These are phyloP conservation scores for Draba incana DNA, from an alignment of 345 rosid genomes.

Conservation along the genomic window DNA sequence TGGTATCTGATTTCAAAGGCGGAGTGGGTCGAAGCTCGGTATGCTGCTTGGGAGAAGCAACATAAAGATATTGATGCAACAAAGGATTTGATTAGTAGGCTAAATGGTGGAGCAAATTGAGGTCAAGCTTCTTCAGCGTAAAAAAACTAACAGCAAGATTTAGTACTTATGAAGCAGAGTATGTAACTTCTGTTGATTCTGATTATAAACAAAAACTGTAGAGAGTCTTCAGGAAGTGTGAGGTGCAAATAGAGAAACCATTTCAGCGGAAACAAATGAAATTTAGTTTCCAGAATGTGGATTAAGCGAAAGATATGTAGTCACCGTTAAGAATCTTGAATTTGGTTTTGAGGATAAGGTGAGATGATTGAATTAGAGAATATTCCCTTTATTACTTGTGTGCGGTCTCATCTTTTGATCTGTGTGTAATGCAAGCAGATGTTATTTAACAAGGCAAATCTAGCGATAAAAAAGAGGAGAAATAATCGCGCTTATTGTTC, in stretches of 20 bases:
- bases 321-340: no score
- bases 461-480: conserved; percentile 73
- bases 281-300: no score
- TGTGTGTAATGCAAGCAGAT: no score
- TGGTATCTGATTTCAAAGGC: conserved; percentile 70
- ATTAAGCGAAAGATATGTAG: no score
- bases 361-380: no score
- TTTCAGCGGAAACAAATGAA: no score
- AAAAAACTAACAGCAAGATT: not conserved
- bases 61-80: conserved; percentile 86
- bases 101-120: conserved; percentile 79
- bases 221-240: conserved; percentile 69
- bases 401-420: no score
- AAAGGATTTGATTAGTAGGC: conserved; percentile 68
- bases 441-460: conserved; percentile 64
- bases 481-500: conserved; percentile 82
- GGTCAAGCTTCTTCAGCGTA: conserved; percentile 97
- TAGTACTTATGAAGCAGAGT: conserved; percentile 1
- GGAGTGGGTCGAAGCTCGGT: conserved; percentile 70
- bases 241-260: no score
- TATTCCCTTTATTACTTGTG: no score
- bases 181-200: conserved; percentile 7
- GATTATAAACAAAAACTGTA: conserved; percentile 60
- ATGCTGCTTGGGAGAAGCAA: conserved; percentile 88
- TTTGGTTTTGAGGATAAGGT: no score